Evolutionary conservation across 352 stramenopile genomes (phyloP), one percentile per base, ranked within the genome.

Genomic region (Phytopythium sindhum): DNA sequence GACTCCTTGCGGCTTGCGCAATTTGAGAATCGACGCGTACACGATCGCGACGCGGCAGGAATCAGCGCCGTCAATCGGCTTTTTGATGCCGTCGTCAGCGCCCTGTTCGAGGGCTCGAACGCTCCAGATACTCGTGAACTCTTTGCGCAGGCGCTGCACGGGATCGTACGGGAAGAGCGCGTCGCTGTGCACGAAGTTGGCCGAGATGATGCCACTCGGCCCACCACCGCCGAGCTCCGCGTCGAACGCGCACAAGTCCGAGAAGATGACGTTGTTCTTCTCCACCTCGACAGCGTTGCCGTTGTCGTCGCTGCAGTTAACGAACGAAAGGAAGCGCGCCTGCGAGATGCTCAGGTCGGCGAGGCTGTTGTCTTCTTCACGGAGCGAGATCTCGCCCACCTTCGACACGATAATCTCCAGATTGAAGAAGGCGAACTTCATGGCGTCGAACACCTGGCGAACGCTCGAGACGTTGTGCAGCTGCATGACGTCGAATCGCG

Each of bases 391-490:
- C 35, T 84, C 67, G 2, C 79, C 79, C 0, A 84, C 57, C 48
- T 74, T 78, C 15, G 79, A 85, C 47, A 86, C 81, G 48, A 67
- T 83, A 65, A 88, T 83, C 65, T 88, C 79, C 5, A 88, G 63
- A 50, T 86, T 88, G 62, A 65, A 71, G 41, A 78, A 80, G 54
- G 79, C 81, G 39, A 84, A 88, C 14, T 70, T 62, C 51, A 82
- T 61, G 7, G 77, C 56, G 19, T 88, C 79, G 42, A 78, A 83
- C 50, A 86, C 74, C 28, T 85, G 75, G 28, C 67, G 69, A 11
- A 83, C 75, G 7, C 64, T 74, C 14, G 67, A 47, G 11, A 64
- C 64, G 29, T 63, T 66, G 24, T 74, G 69, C 26, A 86, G 75
- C 60, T 80, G 80, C 14, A 81, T 62, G 5, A 86, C 55, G 21